These are phyloP conservation scores for Eucalyptus curtisii DNA, from an alignment of 345 rosid genomes.

Conservation along the genomic window DNA sequence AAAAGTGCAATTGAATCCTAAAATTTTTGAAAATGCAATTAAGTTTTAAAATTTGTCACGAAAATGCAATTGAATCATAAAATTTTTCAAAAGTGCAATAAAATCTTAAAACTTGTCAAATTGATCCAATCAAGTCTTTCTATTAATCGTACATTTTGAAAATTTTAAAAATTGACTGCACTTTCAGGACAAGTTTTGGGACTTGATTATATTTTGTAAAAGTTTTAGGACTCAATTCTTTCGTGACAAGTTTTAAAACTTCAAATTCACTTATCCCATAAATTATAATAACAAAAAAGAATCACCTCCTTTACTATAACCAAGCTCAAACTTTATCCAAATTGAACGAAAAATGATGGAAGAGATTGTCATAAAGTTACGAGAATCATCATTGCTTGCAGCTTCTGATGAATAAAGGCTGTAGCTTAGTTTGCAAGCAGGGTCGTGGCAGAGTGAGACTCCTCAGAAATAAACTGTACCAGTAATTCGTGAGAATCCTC, in stretches of 20 bases:
- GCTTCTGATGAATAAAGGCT: not conserved
- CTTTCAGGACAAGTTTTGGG: rapidly evolving
- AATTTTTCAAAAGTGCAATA: too few relatives aligned
- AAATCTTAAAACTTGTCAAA: too few relatives aligned
- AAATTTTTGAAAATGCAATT: too few relatives aligned
- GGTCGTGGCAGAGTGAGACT: not conserved
- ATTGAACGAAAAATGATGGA: not conserved
- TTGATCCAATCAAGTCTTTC: too few relatives aligned
- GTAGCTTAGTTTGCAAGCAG: not conserved
- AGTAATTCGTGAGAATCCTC: not conserved
- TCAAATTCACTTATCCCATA: too few relatives aligned
- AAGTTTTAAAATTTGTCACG: rapidly evolving
- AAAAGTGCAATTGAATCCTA: too few relatives aligned
- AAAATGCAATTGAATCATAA: rapidly evolving
- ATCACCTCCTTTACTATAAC: not conserved
- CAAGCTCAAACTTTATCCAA: not conserved
- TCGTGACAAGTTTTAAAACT: too few relatives aligned
- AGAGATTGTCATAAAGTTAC: not conserved
- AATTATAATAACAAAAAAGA: not conserved
- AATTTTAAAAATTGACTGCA: too few relatives aligned
- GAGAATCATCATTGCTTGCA: not conserved
- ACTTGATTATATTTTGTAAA: too few relatives aligned
- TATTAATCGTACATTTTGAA: too few relatives aligned
- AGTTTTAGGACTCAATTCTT: rapidly evolving
- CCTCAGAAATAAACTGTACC: not conserved